These are phyloP conservation scores for Thymus quinquecostatus DNA, from an alignment of 257 asterid species.

Conservation along the genomic window DNA sequence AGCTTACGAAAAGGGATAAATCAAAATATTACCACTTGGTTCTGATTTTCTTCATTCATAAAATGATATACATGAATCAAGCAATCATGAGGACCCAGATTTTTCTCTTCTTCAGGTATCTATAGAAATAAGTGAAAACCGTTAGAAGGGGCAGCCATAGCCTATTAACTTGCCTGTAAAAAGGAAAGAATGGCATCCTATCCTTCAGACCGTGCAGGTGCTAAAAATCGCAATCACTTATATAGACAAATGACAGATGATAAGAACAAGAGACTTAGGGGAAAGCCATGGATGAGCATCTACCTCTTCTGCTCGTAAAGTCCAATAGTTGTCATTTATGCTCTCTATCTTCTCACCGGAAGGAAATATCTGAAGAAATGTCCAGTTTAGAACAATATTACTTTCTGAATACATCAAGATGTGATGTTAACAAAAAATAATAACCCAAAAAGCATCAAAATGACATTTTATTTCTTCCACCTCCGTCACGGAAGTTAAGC, in stretches of 20 bases:
- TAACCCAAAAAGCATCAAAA: slow-evolving; percentile 19
- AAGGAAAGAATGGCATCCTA: slow-evolving; percentile 6
- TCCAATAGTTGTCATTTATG: slow-evolving; percentile 65
- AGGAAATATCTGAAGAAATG: slow-evolving; percentile 59
- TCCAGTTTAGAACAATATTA: slow-evolving; percentile 19
- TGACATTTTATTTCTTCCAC: slow-evolving; percentile 22
- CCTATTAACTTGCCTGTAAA: slow-evolving; percentile 13
- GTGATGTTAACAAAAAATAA: slow-evolving; percentile 12
- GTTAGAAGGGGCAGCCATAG: neutral
- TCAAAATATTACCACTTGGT: slow-evolving; percentile 49
- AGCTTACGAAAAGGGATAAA: slow-evolving; percentile 6
- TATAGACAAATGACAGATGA: slow-evolving; percentile 9
- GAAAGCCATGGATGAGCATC: neutral
- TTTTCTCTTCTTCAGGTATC: slow-evolving; percentile 58
- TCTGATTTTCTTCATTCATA: slow-evolving; percentile 50
- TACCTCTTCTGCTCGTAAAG: slow-evolving; percentile 73
- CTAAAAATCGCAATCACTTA: slow-evolving; percentile 11
- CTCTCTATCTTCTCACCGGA: slow-evolving; percentile 56
- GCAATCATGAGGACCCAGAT: slow-evolving; percentile 41
- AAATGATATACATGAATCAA: slow-evolving; percentile 68
- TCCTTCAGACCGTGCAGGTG: neutral
- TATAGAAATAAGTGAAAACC: slow-evolving; percentile 34
- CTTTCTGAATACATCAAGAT: slow-evolving; percentile 19
- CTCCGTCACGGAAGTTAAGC: slow-evolving; percentile 3
- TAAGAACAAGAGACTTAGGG: slow-evolving; percentile 10